Conservation (phyloP, 805 yeast genomes). For the Grigorovia humatica region DNA sequence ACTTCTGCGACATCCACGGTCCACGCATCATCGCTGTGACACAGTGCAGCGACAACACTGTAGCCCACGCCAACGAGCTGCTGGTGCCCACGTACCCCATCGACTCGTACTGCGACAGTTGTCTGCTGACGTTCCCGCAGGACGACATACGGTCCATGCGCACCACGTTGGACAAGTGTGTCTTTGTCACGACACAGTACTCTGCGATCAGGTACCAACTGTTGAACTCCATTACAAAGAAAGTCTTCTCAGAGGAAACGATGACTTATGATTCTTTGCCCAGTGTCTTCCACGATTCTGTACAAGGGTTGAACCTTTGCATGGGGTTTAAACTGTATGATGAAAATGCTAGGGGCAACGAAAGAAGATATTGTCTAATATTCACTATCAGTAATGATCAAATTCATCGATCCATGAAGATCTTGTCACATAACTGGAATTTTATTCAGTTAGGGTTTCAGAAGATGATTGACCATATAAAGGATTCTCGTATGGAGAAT, state of each 20-base stretch:
- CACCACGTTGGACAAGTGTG: slow-evolving; percentile 14
- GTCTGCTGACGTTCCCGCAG: slow-evolving; percentile 45
- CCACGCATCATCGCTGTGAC: slow-evolving; percentile 60
- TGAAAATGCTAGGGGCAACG: slow-evolving; percentile 61
- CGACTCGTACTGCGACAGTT: slow-evolving; percentile 48
- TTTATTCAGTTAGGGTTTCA: slow-evolving; percentile 34
- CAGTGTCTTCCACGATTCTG: slow-evolving; percentile 51
- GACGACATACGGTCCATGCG: slow-evolving; percentile 24
- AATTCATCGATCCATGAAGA: slow-evolving; percentile 20
- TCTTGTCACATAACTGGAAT: slow-evolving; percentile 45
- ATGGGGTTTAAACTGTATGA: slow-evolving; percentile 55
- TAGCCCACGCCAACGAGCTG: slow-evolving; percentile 14
- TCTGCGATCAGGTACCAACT: slow-evolving; percentile 46
- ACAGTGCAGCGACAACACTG: slow-evolving; percentile 25
- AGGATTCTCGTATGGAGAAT: slow-evolving; percentile 23
- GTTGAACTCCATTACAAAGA: slow-evolving; percentile 50
- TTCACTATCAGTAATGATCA: slow-evolving; percentile 46
- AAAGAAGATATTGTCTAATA: slow-evolving; percentile 53
- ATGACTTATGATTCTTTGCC: slow-evolving; percentile 50
- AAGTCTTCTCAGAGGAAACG: slow-evolving; percentile 58
- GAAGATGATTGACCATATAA: slow-evolving; percentile 34
- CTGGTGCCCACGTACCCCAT: slow-evolving; percentile 34
- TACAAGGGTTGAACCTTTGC: slow-evolving; percentile 49
- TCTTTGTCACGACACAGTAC: slow-evolving; percentile 49
- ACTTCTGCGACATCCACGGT: slow-evolving; percentile 73